Percentiles rank a stretch among this genome's conserved stretches.
Evolutionary conservation across 352 stramenopile species (phyloP).

Genomic region (Phytopythium oedochilum): DNA sequence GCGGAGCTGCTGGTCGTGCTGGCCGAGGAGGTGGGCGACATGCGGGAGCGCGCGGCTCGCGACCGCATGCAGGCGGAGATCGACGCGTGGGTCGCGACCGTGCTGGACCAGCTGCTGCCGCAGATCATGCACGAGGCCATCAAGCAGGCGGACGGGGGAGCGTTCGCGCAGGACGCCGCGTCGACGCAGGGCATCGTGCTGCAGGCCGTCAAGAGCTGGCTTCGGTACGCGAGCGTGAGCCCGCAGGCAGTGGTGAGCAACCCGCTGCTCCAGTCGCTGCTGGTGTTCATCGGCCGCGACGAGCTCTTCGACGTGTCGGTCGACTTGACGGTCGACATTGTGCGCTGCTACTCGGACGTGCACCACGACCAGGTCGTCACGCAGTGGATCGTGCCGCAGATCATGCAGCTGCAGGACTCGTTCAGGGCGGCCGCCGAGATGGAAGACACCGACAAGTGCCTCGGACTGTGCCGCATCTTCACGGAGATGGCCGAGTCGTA

Average conservation of each 20-base stretch:
- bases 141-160: conserved; percentile 8
- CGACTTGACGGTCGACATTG: conserved; percentile 78
- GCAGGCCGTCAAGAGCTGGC: conserved; percentile 54
- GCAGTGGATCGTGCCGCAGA: conserved; percentile 72
- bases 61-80: conserved; percentile 59
- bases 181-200: conserved; percentile 56
- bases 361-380: conserved; percentile 47
- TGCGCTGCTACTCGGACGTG: conserved; percentile 51
- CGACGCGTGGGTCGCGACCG: conserved; percentile 43
- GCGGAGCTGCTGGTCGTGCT: conserved; percentile 63
- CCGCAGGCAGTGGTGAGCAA: conserved; percentile 48
- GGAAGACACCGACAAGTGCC: conserved; percentile 72
- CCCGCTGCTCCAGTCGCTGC: conserved; percentile 59
- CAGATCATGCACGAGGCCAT: conserved; percentile 69
- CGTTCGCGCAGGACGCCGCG: conserved; percentile 14
- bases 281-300: conserved; percentile 56
- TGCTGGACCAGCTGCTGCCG: conserved; percentile 65
- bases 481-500: conserved; percentile 89
- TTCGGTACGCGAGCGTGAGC: conserved; percentile 45
- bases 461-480: conserved; percentile 85
- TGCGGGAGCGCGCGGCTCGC: conserved; percentile 38
- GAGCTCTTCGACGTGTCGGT: conserved; percentile 84
- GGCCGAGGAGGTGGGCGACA: conserved; percentile 54
- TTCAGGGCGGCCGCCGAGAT: conserved; percentile 43
- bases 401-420: conserved; percentile 56